phyloP scores from a whole-genome alignment of 2,329 filamentous ascomycete genomes.

The Golovinomyces cichoracearum region DNA sequence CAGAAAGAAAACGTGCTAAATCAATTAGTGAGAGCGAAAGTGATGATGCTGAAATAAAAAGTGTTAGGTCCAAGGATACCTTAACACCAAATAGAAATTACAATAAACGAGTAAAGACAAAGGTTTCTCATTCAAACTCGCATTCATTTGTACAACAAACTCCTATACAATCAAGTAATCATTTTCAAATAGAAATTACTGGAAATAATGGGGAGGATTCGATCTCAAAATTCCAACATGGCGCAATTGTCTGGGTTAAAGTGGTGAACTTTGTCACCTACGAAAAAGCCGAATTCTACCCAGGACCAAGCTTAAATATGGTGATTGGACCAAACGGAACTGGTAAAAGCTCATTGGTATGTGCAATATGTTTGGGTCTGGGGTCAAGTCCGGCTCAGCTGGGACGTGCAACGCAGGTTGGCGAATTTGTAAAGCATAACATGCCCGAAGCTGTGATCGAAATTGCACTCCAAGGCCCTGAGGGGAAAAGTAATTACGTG shows the following conservation, averaged over 20 bases:
- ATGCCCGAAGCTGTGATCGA: slow-evolving; percentile 55
- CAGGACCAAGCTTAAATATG: slow-evolving; percentile 89
- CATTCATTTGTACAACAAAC: no score
- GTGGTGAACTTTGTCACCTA: slow-evolving; percentile 88
- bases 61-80: not conserved
- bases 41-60: not conserved
- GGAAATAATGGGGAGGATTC: no score
- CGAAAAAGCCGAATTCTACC: slow-evolving; percentile 67
- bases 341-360: slow-evolving; percentile 90
- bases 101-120: not conserved
- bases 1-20: not conserved
- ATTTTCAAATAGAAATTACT: no score
- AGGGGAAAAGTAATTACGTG: slow-evolving; percentile 38
- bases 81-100: not conserved
- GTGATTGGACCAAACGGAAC: slow-evolving; percentile 97
- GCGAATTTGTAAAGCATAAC: slow-evolving; percentile 85
- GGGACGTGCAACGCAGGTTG: slow-evolving; percentile 58
- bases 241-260: slow-evolving; percentile 68
- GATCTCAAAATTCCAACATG: slow-evolving; percentile 28
- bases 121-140: not conserved
- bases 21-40: not conserved
- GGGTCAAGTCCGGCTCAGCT: slow-evolving; percentile 63
- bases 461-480: slow-evolving; percentile 50
- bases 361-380: slow-evolving; percentile 79
- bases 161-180: no score